A percentile compares a stretch with the other conserved stretches of the same genome.
phyloP scores from a whole-genome alignment of 2,329 filamentous ascomycete genomes.

The Arthrocladium fulminans region DNA sequence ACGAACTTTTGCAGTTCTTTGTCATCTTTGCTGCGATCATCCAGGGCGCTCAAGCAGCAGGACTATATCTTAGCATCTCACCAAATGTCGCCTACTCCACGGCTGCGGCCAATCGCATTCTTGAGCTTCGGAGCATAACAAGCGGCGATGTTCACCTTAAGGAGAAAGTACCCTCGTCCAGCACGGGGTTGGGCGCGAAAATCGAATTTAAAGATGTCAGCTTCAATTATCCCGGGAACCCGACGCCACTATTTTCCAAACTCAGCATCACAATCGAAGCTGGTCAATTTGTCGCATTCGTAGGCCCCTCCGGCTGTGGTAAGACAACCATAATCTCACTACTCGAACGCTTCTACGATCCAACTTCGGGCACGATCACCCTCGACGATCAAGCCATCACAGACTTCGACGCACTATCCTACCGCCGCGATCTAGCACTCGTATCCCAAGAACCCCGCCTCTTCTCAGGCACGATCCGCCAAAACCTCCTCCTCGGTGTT shows the following conservation, averaged over 20 bases:
- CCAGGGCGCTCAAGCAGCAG: slow-evolving; percentile 58
- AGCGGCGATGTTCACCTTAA: slow-evolving; percentile 2
- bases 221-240: slow-evolving; percentile 59
- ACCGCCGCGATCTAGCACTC: slow-evolving; percentile 28
- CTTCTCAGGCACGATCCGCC: slow-evolving; percentile 38
- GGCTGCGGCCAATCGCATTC: slow-evolving; percentile 31
- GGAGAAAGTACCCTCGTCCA: slow-evolving; percentile 27
- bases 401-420: slow-evolving; percentile 24
- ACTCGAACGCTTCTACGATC: slow-evolving; percentile 41
- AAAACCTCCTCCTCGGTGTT: slow-evolving; percentile 42
- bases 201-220: slow-evolving; percentile 28
- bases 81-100: slow-evolving; percentile 42
- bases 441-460: slow-evolving; percentile 38
- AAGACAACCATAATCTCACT: slow-evolving; percentile 40
- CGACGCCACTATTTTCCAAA: slow-evolving; percentile 64
- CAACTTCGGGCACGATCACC: slow-evolving; percentile 31
- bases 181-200: slow-evolving; percentile 21
- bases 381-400: slow-evolving; percentile 29
- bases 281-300: slow-evolving; percentile 39
- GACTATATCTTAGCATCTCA: slow-evolving; percentile 58
- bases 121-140: slow-evolving; percentile 22
- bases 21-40: slow-evolving; percentile 57
- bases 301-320: slow-evolving; percentile 41
- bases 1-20: slow-evolving; percentile 42
- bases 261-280: slow-evolving; percentile 29